Percentiles rank a stretch among this genome's conserved stretches.
Evolutionary conservation across 2,329 filamentous ascomycete genomes (phyloP).

Genomic region (Madurella mycetomatis): DNA sequence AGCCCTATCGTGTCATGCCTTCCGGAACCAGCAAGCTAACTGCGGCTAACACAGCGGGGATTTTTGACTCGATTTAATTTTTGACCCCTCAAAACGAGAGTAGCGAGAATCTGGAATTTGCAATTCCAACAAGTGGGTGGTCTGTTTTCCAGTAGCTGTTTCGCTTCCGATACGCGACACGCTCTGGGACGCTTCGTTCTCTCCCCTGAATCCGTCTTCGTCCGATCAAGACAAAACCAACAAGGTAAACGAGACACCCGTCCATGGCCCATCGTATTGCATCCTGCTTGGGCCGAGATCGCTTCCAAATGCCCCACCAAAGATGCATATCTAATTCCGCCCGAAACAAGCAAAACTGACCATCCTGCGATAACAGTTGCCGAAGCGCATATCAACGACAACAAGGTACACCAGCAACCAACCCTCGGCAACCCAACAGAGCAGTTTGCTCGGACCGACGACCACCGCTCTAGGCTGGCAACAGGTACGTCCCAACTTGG

Average conservation of each 20-base stretch:
- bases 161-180: background rate
- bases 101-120: background rate
- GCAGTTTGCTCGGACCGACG: background rate
- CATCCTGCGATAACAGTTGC: slow-evolving; percentile 9
- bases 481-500: slow-evolving; percentile 13
- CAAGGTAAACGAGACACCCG: background rate
- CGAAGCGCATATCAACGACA: slow-evolving; percentile 3
- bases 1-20: background rate
- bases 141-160: too few species aligned
- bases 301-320: slow-evolving; percentile 1
- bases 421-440: background rate
- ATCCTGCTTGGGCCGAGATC: background rate
- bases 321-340: slow-evolving; percentile 8
- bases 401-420: slow-evolving; percentile 1
- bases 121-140: too few species aligned
- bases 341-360: slow-evolving; percentile 6
- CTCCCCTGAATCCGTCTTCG: background rate
- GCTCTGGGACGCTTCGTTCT: slow-evolving; percentile 1
- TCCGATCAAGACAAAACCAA: background rate
- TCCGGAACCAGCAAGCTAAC: background rate
- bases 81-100: too few species aligned
- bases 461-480: background rate
- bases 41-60: too few species aligned
- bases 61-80: too few species aligned
- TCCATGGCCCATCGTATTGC: slow-evolving; percentile 6